Base-by-base conservation (phyloP, 2,329 filamentous ascomycete genomes). In the Aspergillus glaucus region DNA sequence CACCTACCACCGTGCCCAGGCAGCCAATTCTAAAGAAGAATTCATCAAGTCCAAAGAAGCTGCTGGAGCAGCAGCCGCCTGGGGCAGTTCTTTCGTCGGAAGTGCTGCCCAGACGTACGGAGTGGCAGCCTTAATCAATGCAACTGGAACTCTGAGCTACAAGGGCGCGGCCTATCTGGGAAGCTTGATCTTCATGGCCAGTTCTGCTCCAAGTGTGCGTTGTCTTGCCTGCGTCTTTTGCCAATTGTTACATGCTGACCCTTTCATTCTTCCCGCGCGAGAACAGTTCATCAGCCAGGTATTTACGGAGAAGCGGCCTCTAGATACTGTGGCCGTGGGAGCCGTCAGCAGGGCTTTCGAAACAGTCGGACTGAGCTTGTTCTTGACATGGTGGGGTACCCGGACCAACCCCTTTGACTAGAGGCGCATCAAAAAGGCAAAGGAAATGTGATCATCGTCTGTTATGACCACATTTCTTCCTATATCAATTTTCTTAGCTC, bases 351-450 rank as follows among this genome's bases (percentile, higher is more conserved):
- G 93, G 74, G 75, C 93, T 61, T 81, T 95, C 61, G 93, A 97
- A 82, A 96, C 93, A 3, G 82, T 97, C 51, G 93, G 92, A 56
- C 81, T 97, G 50, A 90, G 87, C 55, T 70, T 95, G 64, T 89
- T 97, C 81, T 79, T 97, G 62, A 95, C 89, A 68, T 97, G 88
- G 87, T 97, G 92, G 92, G 92, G 92, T 65, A 96, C 92, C 65
- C 86, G 87, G 68, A 93, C 89, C 75, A 92, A 90, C 78, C 89
- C 89, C 52, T 94, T 95, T 72, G 83, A 90, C 66, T 91, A 86
- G 79, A 60, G 26, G 26, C 5, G 26, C 4, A 12, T 30, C 30
- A 14, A 21, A 15, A 14, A 6, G 8, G 15, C 44, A 21, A 40
- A 10, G 34, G n/a, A 37, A 37, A 17, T 15, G 34, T n/a, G 34